Percentiles rank a stretch among this genome's conserved stretches.
Evolutionary conservation across 192 early-diverging fungal genomes (phyloP).

Genomic region (Coemansia sp.): DNA sequence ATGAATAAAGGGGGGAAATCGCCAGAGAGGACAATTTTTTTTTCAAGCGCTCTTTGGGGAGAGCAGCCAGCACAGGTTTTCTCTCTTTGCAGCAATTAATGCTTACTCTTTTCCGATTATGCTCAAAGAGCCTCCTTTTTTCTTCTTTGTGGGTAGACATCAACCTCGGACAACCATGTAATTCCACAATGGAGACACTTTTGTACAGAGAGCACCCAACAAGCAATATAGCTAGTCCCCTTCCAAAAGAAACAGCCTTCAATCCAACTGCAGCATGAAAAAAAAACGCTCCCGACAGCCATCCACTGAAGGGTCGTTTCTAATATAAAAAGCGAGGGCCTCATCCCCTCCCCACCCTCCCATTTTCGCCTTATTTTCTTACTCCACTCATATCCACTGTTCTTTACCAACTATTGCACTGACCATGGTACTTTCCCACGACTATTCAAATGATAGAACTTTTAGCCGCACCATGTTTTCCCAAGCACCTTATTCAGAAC

Average conservation of each 20-base stretch:
- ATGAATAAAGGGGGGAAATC: too few species aligned
- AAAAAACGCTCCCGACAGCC: background rate
- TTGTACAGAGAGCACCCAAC: background rate
- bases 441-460: background rate
- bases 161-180: too few species aligned
- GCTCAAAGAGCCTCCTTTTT: too few species aligned
- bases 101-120: too few species aligned
- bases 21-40: background rate
- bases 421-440: background rate
- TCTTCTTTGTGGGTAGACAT: too few species aligned
- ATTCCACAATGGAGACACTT: too few species aligned
- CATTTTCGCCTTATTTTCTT: background rate
- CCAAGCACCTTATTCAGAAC: background rate
- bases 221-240: background rate
- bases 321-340: background rate
- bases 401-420: background rate
- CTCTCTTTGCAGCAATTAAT: background rate
- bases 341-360: background rate
- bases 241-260: background rate
- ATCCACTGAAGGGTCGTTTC: background rate
- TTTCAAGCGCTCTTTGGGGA: background rate
- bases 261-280: background rate
- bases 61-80: background rate
- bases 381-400: background rate
- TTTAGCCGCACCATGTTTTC: too few species aligned